Base-by-base conservation (phyloP, 495 filamentous ascomycete genomes). In the Neurospora sp. region DNA sequence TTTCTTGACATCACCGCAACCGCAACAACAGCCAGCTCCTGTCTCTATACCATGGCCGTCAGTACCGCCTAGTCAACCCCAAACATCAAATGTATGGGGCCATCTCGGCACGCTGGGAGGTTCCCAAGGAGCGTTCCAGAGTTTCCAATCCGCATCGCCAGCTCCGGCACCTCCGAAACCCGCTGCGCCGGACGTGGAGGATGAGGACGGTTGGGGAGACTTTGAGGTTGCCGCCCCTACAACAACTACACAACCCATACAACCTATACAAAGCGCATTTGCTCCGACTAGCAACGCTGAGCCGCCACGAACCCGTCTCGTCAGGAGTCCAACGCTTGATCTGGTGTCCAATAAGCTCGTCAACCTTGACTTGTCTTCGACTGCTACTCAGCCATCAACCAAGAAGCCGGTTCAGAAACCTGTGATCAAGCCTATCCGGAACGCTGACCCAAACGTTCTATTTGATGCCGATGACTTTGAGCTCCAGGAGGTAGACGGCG, bases 151-250 rank as follows among this genome's bases (percentile, higher is more conserved):
- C 0, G 12, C 38, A 9, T 16, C 73, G 38, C 53, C 39, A 12
- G 27, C 41, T 38, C 59, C 14, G 68, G 46, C 71, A 44, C 61
- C 65, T 37, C 61, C 39, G 31, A 38, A 41, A 12, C 65, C 73
- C 20, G 39, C 18, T 12, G 72, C 69, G 11, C 74, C 80, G 37
- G 81, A 84, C 22, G 79, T 79, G 0, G 84, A 83, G 8, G 86
- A 86, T 8, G 89, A 91, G 41, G 91, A 93, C 77, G 91, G 89
- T 14, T 94, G 91, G 87, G 91, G 91, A 16, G 91, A 93, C 71
- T 94, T 94, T 75, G 91, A 92, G 76, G 85, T 85, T 16, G 87
- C 89, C 11, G 46, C 75, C 6, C 69, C 76, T n/a, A 69, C 27
- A 35, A 35, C 53, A 9, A 65, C 27, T 5, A 22, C 44, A 48